Base-by-base conservation (phyloP, 164 flowering plant genomes). In the Buxus sempervirens region DNA sequence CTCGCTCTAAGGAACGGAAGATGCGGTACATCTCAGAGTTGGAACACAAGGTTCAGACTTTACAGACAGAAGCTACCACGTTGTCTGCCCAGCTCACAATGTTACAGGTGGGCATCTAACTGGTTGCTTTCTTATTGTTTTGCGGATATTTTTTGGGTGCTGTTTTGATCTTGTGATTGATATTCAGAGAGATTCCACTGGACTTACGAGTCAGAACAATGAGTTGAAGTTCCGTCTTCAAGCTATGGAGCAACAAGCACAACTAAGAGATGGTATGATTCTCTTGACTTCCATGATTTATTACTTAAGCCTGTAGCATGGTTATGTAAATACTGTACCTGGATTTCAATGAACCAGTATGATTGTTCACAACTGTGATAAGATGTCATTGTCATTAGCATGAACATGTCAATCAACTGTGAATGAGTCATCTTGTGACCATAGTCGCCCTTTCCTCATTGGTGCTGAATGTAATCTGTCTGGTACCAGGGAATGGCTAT, bases 11-110 rank as follows among this genome's bases (percentile, higher is more conserved):
- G 75, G 99, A 95, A 72, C 75, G 99, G 51, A 95, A 95, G 81
- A 88, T 89, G 96, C 82, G 95, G 36, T 95, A 95, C 75, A 95
- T 92, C 27, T 84, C 97, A 21, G 98, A 95, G 76, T 70, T 95
- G 81, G 99, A 95, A 67, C 97, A 92, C 80, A 95, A 95, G 77
- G 99, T 95, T 61, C 97, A 90, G 75, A 95, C 99, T 24, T 79
- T 95, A 38, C 99, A 95, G 69, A 89, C 92, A 57, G 99, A 95
- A 83, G 99, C 97, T 49, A 92, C 99, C 38, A 95, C 98, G 58
- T 80, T 95, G 68, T 92, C 97, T 73, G 99, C 99, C 8, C 99
- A 92, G 77, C 82, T 95, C 62, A 95, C 98, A 25, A 70, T 85
- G 25, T 75, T 95, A 66, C 99, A 95, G 91, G 99, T 95, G 42